These are phyloP conservation scores for Friedmanniomyces simplex DNA, from an alignment of 495 filamentous ascomycete species.

Conservation along the genomic window DNA sequence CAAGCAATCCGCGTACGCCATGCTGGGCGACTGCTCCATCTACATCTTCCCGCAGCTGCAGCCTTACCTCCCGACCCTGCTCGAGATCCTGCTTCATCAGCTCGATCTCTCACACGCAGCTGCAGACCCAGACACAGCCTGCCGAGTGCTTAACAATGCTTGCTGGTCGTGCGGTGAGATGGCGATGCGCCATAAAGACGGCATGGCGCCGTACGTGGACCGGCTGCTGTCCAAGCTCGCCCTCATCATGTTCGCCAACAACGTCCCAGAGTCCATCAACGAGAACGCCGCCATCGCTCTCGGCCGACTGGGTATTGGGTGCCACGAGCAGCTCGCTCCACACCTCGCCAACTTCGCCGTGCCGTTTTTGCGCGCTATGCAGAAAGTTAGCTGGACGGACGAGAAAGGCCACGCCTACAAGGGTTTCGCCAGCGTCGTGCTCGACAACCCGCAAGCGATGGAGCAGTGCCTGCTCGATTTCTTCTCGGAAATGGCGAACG, in stretches of 20 bases:
- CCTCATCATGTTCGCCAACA: slow-evolving; percentile 67
- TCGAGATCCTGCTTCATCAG: slow-evolving; percentile 74
- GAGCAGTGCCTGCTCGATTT: slow-evolving; percentile 72
- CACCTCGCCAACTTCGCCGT: slow-evolving; percentile 71
- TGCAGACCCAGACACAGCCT: slow-evolving; percentile 64
- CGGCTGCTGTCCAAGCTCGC: slow-evolving; percentile 64
- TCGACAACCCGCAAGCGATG: slow-evolving; percentile 84
- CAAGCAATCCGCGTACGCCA: slow-evolving; percentile 87
- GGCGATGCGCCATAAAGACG: slow-evolving; percentile 61
- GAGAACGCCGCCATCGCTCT: slow-evolving; percentile 94
- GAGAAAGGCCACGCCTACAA: slow-evolving; percentile 91
- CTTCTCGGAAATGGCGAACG: slow-evolving; percentile 64
- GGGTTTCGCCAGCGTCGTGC: slow-evolving; percentile 76
- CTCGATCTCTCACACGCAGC: slow-evolving; percentile 69
- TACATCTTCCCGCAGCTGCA: slow-evolving; percentile 82
- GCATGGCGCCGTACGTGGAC: slow-evolving; percentile 66
- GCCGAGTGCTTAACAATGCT: slow-evolving; percentile 92
- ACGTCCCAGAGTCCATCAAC: slow-evolving; percentile 80
- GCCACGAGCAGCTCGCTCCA: slow-evolving; percentile 63
- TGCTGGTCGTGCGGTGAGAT: slow-evolving; percentile 98
- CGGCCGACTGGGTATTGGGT: slow-evolving; percentile 78
- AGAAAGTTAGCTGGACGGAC: slow-evolving; percentile 75
- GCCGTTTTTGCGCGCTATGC: slow-evolving; percentile 71
- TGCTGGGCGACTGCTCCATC: slow-evolving; percentile 93
- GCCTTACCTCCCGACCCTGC: slow-evolving; percentile 56